Evolutionary conservation across 345 rosid genomes (phyloP), one percentile per base, ranked within the genome.

Genomic region (Brassica carinata): DNA sequence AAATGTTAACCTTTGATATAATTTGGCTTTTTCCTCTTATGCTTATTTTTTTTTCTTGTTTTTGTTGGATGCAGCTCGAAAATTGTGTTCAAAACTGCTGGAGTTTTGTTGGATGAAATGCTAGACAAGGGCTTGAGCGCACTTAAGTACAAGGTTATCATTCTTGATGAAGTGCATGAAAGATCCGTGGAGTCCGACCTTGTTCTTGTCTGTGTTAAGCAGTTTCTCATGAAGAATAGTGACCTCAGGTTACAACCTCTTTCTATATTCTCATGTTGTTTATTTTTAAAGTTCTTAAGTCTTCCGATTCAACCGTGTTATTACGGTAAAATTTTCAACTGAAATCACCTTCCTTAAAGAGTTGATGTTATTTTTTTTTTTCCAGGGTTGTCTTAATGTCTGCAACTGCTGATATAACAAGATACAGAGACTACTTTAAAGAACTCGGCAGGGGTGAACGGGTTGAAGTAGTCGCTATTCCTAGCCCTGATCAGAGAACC

Each of bases 141-240:
- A 7, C 99, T 94, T 5, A 86, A 87, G 58, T 94, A 92, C 87
- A 92, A 91, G 86, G 98, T 87, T 72, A 88, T 94, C 79, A 87
- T 94, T 86, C 97, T 94, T 76, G 99, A 94, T 84, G 99, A 94
- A 87, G 99, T 94, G 76, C 99, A 94, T 79, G 99, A 94, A 90
- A 90, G 99, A 88, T 94, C 98, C 7, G 87, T 92, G 30, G 99
- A 94, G 87, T 94, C 99, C 4, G 98, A 94, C 85, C 91, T 94
- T 81, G 90, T 88, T 83, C 95, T 94, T 80, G 92, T 92, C 75
- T 92, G 97, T 69, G 79, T 94, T 77, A 94, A 92, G 86, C 99
- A 94, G 84, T 89, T 94, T 85, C 88, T 94, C 74, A 66, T 85
- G 85, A 92, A 80, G 87, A 94, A 84, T 68, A 88, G 86, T 55